Evolutionary conservation across 805 yeast species (phyloP).

Genomic region (Myxozyma kluyveri): DNA sequence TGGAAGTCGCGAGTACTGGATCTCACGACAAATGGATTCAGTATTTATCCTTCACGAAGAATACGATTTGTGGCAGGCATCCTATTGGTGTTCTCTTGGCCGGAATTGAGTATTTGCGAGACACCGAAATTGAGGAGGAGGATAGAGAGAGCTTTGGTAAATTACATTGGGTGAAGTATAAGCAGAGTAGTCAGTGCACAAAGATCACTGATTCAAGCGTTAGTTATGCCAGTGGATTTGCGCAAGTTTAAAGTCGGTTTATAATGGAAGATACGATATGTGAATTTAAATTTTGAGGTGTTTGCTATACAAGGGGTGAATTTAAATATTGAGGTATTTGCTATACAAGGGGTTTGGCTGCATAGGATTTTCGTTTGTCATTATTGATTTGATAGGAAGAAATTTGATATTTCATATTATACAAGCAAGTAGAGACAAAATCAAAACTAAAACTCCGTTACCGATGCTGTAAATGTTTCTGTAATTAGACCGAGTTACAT

Average conservation of each 20-base stretch:
- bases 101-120: conserved; percentile 44
- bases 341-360: too few relatives aligned
- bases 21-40: conserved; percentile 58
- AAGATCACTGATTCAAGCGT: conserved; percentile 24
- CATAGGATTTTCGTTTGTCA: too few relatives aligned
- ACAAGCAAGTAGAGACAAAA: too few relatives aligned
- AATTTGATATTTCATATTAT: too few relatives aligned
- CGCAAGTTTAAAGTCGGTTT: conserved; percentile 15
- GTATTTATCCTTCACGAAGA: conserved; percentile 69
- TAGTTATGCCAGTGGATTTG: conserved; percentile 29
- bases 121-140: conserved; percentile 8
- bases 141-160: conserved; percentile 27
- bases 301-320: too few relatives aligned
- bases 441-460: too few relatives aligned
- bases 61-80: conserved; percentile 90
- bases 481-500: too few relatives aligned
- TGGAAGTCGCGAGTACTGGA: conserved; percentile 59
- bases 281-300: too few relatives aligned
- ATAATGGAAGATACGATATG: too few relatives aligned
- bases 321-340: too few relatives aligned
- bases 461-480: too few relatives aligned
- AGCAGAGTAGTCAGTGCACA: conserved; percentile 24
- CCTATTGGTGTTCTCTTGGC: conserved; percentile 68
- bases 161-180: conserved; percentile 27
- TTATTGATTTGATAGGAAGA: too few relatives aligned